Conservation (phyloP, 2,329 filamentous ascomycete species). For the Dichotomopilus funicola region DNA sequence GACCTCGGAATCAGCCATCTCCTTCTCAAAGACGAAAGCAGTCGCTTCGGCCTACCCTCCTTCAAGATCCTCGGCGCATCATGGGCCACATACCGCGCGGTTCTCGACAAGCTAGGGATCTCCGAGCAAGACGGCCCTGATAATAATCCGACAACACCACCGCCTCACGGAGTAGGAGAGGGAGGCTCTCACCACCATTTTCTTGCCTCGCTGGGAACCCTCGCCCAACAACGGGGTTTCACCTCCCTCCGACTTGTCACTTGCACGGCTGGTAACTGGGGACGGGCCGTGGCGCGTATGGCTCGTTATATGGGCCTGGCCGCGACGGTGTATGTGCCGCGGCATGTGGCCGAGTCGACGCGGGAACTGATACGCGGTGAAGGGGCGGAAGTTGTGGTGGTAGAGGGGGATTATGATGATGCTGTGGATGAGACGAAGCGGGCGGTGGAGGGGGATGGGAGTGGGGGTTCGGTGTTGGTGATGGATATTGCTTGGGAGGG, state of each 20-base stretch:
- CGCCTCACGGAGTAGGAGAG: no score
- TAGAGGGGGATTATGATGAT: constrained; percentile 57
- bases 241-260: constrained; percentile 45
- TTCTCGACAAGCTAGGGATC: constrained; percentile 37
- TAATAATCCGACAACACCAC: no score
- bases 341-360: constrained; percentile 48
- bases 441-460: constrained; percentile 33
- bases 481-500: constrained; percentile 63
- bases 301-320: constrained; percentile 50
- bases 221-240: not conserved
- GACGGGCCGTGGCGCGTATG: constrained; percentile 65
- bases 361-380: constrained; percentile 51
- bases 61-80: constrained; percentile 80
- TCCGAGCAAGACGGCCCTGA: no score
- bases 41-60: constrained; percentile 60
- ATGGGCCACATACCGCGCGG: constrained; percentile 60
- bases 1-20: constrained; percentile 52
- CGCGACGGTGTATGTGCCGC: constrained; percentile 57
- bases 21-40: constrained; percentile 65
- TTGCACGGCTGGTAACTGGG: constrained; percentile 72
- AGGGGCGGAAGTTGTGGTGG: constrained; percentile 52
- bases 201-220: no score
- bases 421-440: constrained; percentile 45
- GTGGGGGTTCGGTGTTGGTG: constrained; percentile 47
- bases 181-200: no score